These are phyloP conservation scores for Kazachstania taianensis DNA, from an alignment of 805 yeast species.

Conservation along the genomic window DNA sequence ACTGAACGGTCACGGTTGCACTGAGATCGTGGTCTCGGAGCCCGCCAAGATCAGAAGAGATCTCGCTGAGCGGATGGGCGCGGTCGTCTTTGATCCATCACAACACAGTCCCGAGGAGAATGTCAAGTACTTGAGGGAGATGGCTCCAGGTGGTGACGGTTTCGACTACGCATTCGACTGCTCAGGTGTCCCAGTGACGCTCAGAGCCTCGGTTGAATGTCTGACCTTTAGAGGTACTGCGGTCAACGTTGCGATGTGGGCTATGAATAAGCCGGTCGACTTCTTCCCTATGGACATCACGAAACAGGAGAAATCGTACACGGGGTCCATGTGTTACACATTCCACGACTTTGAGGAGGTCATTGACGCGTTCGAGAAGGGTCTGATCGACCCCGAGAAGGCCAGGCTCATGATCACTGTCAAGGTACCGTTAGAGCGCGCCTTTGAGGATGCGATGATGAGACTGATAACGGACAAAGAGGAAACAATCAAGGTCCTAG, in stretches of 20 bases:
- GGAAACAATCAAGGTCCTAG: conserved; percentile 44
- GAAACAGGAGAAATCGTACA: conserved; percentile 41
- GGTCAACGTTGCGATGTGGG: conserved; percentile 60
- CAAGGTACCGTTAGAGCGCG: conserved; percentile 39
- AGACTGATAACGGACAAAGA: conserved; percentile 43
- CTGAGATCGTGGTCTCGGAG: conserved; percentile 43
- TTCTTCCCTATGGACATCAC: conserved; percentile 50
- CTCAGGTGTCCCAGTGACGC: conserved; percentile 42
- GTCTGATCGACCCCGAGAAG: conserved; percentile 35
- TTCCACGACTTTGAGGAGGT: conserved; percentile 50
- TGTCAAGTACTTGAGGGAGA: conserved; percentile 31
- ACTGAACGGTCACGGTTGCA: conserved; percentile 43
- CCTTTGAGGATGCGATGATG: conserved; percentile 42
- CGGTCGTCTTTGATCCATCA: conserved; percentile 40
- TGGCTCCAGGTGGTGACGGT: conserved; percentile 36
- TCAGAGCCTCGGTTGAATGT: conserved; percentile 41
- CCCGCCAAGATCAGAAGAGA: conserved; percentile 44
- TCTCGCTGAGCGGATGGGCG: conserved; percentile 41
- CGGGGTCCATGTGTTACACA: conserved; percentile 58
- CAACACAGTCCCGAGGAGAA: conserved; percentile 30
- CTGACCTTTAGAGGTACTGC: conserved; percentile 47
- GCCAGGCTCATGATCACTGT: conserved; percentile 44
- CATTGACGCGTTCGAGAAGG: conserved; percentile 39
- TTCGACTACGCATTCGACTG: conserved; percentile 44
- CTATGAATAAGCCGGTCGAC: conserved; percentile 34